Percentiles rank a stretch among this genome's conserved stretches.
Evolutionary conservation across 1,284 basidiomycete species (phyloP).

Genomic region (Microstroma glucosiphilum): DNA sequence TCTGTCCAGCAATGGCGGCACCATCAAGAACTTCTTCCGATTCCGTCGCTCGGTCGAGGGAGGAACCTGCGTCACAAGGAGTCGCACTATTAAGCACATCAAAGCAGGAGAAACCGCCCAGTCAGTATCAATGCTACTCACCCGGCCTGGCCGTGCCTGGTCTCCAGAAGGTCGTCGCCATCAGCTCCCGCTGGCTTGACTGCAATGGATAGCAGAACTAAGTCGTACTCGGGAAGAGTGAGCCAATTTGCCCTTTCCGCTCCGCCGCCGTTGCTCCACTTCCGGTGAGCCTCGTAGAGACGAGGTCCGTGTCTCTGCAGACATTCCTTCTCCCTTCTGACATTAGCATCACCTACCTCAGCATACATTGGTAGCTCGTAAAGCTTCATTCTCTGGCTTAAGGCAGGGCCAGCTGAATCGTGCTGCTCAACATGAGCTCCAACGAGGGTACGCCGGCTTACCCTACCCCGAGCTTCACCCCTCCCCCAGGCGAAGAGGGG

Average conservation of each 20-base stretch:
- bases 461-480: not conserved
- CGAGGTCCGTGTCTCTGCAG: no score
- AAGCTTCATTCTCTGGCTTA: no score
- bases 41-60: slow-evolving; percentile 74
- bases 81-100: not conserved
- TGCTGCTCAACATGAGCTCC: not conserved
- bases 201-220: not conserved
- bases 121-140: slow-evolving; percentile 9
- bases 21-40: slow-evolving; percentile 55
- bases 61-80: slow-evolving; percentile 55
- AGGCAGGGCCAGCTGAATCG: not conserved
- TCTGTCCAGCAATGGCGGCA: slow-evolving; percentile 7
- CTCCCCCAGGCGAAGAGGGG: not conserved
- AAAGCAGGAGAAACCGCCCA: not conserved
- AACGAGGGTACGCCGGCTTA: not conserved
- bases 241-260: no score
- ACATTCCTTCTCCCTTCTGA: no score
- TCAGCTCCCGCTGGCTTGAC: not conserved
- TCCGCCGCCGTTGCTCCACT: no score
- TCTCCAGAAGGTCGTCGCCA: slow-evolving; percentile 40
- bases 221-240: not conserved
- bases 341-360: no score
- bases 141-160: slow-evolving; percentile 38
- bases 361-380: no score
- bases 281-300: no score